Evolutionary conservation across 2,329 filamentous ascomycete genomes (phyloP).

Genomic region (Aspergillus udagawae): DNA sequence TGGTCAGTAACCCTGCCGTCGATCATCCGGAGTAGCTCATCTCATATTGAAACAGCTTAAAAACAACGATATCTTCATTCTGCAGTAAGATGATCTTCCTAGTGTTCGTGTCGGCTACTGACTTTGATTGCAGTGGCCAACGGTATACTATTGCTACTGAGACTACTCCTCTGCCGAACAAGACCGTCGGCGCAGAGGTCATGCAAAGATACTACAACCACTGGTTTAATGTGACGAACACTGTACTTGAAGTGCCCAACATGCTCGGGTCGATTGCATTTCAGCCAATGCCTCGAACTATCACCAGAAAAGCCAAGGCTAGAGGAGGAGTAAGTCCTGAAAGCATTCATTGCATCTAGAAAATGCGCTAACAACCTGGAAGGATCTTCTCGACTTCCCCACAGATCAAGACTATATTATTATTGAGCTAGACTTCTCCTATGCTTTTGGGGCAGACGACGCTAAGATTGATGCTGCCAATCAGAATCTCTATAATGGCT

Average conservation of each 20-base stretch:
- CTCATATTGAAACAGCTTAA: constrained; percentile 20
- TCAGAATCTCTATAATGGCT: constrained; percentile 35
- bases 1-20: constrained; percentile 33
- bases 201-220: constrained; percentile 32
- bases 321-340: constrained; percentile 33
- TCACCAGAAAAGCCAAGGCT: constrained; percentile 30
- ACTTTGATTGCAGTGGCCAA: constrained; percentile 23
- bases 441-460: constrained; percentile 31
- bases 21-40: not conserved
- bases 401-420: constrained; percentile 41
- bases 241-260: constrained; percentile 23
- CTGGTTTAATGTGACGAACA: constrained; percentile 27
- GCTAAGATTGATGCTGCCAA: constrained; percentile 37
- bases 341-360: constrained; percentile 1
- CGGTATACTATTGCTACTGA: constrained; percentile 41
- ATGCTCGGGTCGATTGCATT: constrained; percentile 33
- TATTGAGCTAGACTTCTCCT: constrained; percentile 45
- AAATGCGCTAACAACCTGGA: not conserved
- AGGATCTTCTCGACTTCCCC: constrained; percentile 41
- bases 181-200: constrained; percentile 24
- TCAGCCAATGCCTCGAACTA: constrained; percentile 34
- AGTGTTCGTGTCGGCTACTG: not conserved
- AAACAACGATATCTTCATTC: constrained; percentile 40
- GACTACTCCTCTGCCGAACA: constrained; percentile 35
- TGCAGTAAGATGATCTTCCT: constrained; percentile 7